Evolutionary conservation across 768 basidiomycete genomes (phyloP).

Genomic region (Boletus sensibilis): DNA sequence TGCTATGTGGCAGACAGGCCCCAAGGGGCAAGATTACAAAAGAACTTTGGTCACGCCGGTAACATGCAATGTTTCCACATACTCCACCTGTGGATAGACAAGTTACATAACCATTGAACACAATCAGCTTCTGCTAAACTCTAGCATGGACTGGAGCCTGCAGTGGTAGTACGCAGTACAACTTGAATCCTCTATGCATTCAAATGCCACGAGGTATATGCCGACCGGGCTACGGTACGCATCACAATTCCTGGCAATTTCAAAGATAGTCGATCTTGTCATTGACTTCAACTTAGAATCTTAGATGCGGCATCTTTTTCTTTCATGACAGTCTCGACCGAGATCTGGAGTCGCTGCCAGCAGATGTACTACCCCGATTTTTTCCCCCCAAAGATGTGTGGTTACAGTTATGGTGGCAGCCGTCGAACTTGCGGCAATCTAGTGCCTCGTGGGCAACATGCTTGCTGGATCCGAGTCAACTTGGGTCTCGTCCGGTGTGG

Average conservation of each 20-base stretch:
- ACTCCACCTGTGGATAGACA: conserved; percentile 5
- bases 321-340: neutral
- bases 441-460: conserved; percentile 18
- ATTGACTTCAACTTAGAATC: neutral
- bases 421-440: neutral
- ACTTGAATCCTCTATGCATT: neutral
- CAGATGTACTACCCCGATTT: neutral
- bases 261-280: conserved; percentile 10
- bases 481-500: neutral
- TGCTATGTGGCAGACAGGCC: neutral
- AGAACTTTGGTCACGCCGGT: neutral
- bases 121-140: conserved; percentile 10
- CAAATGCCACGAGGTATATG: neutral
- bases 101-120: conserved; percentile 1
- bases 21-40: neutral
- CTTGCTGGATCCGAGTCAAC: conserved; percentile 3
- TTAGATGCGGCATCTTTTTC: neutral
- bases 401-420: too few species aligned
- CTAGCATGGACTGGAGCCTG: neutral
- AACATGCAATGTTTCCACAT: neutral
- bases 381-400: neutral
- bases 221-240: neutral
- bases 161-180: neutral
- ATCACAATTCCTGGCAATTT: neutral
- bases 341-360: neutral